phyloP scores from a whole-genome alignment of 345 rosid genomes.

The Pseudoturritis turrita region DNA sequence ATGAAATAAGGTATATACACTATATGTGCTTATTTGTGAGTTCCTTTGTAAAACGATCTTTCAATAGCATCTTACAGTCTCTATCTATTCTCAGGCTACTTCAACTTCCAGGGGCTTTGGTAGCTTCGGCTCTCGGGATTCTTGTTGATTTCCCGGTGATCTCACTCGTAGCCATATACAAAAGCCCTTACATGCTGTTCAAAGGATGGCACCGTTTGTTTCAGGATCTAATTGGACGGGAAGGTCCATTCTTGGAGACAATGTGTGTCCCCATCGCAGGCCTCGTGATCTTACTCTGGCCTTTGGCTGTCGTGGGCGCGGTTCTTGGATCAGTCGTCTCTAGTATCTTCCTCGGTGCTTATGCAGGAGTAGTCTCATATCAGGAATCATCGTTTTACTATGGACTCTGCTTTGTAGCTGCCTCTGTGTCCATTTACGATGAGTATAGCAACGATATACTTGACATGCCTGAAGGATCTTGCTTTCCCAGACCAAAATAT shows the following conservation, averaged over 20 bases:
- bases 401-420: constrained; percentile 75
- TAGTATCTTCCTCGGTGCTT: constrained; percentile 80
- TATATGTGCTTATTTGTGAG: not conserved
- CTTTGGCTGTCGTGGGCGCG: constrained; percentile 86
- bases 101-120: constrained; percentile 65
- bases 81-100: constrained; percentile 48
- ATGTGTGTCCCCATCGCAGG: constrained; percentile 98
- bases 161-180: constrained; percentile 66
- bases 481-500: constrained; percentile 80
- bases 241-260: constrained; percentile 97
- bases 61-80: not conserved
- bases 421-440: constrained; percentile 79
- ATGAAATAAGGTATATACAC: constrained; percentile 72
- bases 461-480: constrained; percentile 91
- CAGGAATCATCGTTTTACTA: constrained; percentile 91
- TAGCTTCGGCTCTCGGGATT: constrained; percentile 60
- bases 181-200: constrained; percentile 89
- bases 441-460: constrained; percentile 91
- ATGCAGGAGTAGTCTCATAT: constrained; percentile 77
- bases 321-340: constrained; percentile 69
- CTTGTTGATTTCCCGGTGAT: constrained; percentile 63
- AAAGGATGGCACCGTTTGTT: constrained; percentile 95
- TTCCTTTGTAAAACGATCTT: not conserved
- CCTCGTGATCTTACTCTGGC: constrained; percentile 92
- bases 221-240: constrained; percentile 88